A percentile compares a stretch with the other conserved stretches of the same genome.
Evolutionary conservation across 768 basidiomycete genomes (phyloP).

Genomic region (Saitozyma podzolica): DNA sequence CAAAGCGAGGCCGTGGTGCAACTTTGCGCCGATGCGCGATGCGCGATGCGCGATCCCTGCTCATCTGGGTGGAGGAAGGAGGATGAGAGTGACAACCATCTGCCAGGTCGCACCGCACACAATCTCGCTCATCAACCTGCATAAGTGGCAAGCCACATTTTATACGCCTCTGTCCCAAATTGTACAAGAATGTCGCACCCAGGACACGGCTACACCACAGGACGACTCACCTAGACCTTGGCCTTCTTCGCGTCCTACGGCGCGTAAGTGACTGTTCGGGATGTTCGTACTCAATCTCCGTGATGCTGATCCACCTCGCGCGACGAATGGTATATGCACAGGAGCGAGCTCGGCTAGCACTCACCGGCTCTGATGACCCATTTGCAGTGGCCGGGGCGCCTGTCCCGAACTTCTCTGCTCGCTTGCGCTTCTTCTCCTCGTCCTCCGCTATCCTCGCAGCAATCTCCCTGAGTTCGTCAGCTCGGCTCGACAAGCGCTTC

Average conservation of each 20-base stretch:
- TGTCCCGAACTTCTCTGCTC: constrained; percentile 47
- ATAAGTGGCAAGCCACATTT: too few relatives aligned
- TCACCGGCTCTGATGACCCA: constrained; percentile 20
- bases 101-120: too few relatives aligned
- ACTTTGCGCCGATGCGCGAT: too few relatives aligned
- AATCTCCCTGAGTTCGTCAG: constrained; percentile 37
- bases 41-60: too few relatives aligned
- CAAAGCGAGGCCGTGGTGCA: too few relatives aligned
- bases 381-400: constrained; percentile 13
- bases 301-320: not conserved
- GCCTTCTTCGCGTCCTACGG: constrained; percentile 36
- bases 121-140: too few relatives aligned
- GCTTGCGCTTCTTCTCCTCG: constrained; percentile 49
- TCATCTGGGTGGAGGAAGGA: too few relatives aligned
- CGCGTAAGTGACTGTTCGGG: not conserved
- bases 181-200: too few relatives aligned
- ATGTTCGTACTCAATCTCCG: not conserved
- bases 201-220: too few relatives aligned
- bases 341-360: constrained; percentile 9
- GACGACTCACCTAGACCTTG: constrained; percentile 38
- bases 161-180: too few relatives aligned
- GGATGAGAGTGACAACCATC: too few relatives aligned
- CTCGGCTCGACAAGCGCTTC: not conserved
- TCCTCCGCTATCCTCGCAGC: constrained; percentile 43
- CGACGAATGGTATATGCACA: not conserved